phyloP scores from a whole-genome alignment of 2,329 filamentous ascomycete species.

The Diaporthe capsici region DNA sequence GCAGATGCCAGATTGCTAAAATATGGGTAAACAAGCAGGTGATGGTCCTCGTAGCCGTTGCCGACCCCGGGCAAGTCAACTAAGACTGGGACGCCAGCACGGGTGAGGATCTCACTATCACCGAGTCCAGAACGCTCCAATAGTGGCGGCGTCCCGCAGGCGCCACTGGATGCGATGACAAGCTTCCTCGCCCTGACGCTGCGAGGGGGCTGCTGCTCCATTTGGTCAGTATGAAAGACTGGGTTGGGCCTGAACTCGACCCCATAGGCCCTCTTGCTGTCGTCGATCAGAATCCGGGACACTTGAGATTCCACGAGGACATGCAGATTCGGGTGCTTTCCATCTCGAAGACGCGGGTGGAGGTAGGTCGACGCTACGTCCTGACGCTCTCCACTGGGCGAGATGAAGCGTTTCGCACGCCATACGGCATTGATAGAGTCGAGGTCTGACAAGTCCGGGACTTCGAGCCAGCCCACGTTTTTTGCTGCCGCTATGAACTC shows the following conservation, averaged over 20 bases:
- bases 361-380: constrained; percentile 65
- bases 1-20: not conserved
- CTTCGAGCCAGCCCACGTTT: constrained; percentile 60
- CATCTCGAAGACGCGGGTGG: constrained; percentile 63
- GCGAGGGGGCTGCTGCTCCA: constrained; percentile 45
- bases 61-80: constrained; percentile 67
- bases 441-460: constrained; percentile 63
- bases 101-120: constrained; percentile 60
- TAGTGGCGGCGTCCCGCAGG: constrained; percentile 58
- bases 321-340: constrained; percentile 66
- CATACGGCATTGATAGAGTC: constrained; percentile 51
- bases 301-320: constrained; percentile 68
- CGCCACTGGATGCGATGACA: constrained; percentile 57
- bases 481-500: constrained; percentile 62
- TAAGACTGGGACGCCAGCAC: constrained; percentile 60
- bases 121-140: constrained; percentile 67
- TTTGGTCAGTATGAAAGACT: constrained; percentile 49
- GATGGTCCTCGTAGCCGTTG: constrained; percentile 61
- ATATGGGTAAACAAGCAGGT: constrained; percentile 29
- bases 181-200: constrained; percentile 62
- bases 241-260: constrained; percentile 63
- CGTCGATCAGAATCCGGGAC: constrained; percentile 62
- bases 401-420: constrained; percentile 42
- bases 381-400: constrained; percentile 63
- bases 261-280: constrained; percentile 59